phyloP scores from a whole-genome alignment of 2,329 filamentous ascomycete species.

The Sclerotinia subarctica region DNA sequence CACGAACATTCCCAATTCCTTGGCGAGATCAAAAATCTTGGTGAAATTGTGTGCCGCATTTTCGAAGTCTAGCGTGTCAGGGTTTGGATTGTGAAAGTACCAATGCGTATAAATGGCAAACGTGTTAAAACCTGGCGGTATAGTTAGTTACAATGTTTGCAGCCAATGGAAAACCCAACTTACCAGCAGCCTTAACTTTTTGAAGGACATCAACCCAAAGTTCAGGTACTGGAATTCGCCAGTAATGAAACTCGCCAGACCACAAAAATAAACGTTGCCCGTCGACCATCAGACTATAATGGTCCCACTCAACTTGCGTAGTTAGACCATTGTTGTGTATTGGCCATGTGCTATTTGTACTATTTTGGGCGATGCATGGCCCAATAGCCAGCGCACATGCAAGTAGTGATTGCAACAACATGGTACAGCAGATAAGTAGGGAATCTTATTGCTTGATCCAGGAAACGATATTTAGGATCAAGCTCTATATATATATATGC shows the following conservation, averaged over 20 bases:
- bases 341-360: slow-evolving; percentile 14
- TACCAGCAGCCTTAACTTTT: slow-evolving; percentile 69
- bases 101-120: slow-evolving; percentile 78
- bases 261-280: slow-evolving; percentile 18
- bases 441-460: not conserved
- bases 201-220: slow-evolving; percentile 72
- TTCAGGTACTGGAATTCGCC: slow-evolving; percentile 55
- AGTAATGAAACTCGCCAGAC: slow-evolving; percentile 46
- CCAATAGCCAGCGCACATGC: slow-evolving; percentile 5
- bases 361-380: slow-evolving; percentile 16
- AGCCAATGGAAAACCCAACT: no score
- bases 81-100: slow-evolving; percentile 56
- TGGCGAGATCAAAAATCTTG: slow-evolving; percentile 72
- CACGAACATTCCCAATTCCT: slow-evolving; percentile 69
- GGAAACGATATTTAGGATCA: not conserved
- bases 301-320: slow-evolving; percentile 20
- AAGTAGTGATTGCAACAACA: slow-evolving; percentile 13
- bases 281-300: slow-evolving; percentile 18
- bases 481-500: slow-evolving; percentile 7
- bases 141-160: no score
- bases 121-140: slow-evolving; percentile 55
- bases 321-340: slow-evolving; percentile 18
- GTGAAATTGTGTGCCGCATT: slow-evolving; percentile 53
- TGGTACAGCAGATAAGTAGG: not conserved
- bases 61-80: slow-evolving; percentile 68